These are phyloP conservation scores for Tuber melanosporum DNA, from an alignment of 495 filamentous ascomycete species.

Conservation along the genomic window DNA sequence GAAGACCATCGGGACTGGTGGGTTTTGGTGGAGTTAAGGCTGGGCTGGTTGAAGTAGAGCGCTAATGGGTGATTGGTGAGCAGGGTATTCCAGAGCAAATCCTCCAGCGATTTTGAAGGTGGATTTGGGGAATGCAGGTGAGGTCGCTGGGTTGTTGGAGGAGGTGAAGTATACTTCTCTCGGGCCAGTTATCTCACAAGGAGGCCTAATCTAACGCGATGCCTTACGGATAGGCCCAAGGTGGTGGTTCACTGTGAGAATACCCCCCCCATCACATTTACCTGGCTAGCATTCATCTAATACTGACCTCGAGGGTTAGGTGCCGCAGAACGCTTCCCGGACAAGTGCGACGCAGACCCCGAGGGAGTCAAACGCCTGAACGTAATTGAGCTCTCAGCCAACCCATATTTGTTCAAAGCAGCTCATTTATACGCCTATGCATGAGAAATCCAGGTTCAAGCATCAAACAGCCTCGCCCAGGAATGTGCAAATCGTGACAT, in stretches of 20 bases:
- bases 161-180: slow-evolving; percentile 52
- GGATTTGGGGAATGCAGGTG: slow-evolving; percentile 57
- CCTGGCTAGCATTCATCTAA: background rate
- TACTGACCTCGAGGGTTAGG: slow-evolving; percentile 46
- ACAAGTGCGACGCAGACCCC: slow-evolving; percentile 73
- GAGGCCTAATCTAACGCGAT: background rate
- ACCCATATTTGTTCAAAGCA: background rate
- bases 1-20: slow-evolving; percentile 73
- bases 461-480: slow-evolving; percentile 60
- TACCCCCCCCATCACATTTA: slow-evolving; percentile 1
- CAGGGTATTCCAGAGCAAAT: slow-evolving; percentile 56
- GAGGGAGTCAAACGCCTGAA: slow-evolving; percentile 69
- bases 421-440: background rate
- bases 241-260: slow-evolving; percentile 76
- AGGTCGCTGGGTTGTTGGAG: slow-evolving; percentile 59
- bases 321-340: slow-evolving; percentile 86
- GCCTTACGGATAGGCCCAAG: slow-evolving; percentile 54
- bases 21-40: background rate
- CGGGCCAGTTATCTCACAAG: background rate
- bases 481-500: slow-evolving; percentile 57
- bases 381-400: slow-evolving; percentile 45
- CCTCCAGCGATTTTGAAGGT: slow-evolving; percentile 69
- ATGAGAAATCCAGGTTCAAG: slow-evolving; percentile 34
- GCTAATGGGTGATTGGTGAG: slow-evolving; percentile 8
- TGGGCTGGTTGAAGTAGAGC: slow-evolving; percentile 32